phyloP scores from a whole-genome alignment of 371 early-diverging fungal genomes.

The Zychaea mexicana region DNA sequence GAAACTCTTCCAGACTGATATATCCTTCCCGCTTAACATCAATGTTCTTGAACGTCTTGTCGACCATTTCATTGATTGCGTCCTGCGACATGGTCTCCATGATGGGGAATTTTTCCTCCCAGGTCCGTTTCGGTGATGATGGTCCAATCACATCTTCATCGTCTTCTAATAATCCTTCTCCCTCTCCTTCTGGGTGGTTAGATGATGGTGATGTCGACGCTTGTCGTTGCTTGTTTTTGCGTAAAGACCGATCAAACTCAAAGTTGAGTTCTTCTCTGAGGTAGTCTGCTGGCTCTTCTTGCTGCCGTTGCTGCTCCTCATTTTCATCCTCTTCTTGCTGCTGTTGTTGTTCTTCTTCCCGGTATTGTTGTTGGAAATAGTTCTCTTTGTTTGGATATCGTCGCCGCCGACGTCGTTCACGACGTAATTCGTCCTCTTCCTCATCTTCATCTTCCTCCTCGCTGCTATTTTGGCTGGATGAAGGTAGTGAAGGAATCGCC shows the following conservation, averaged over 20 bases:
- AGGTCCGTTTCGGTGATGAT: constrained; percentile 34
- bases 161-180: neutral
- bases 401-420: constrained; percentile 9
- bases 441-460: constrained; percentile 18
- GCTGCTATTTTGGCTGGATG: constrained; percentile 21
- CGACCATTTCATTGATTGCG: constrained; percentile 94
- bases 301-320: constrained; percentile 6
- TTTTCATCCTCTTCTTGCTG: constrained; percentile 10
- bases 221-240: constrained; percentile 21
- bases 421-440: neutral
- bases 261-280: neutral
- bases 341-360: constrained; percentile 28
- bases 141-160: constrained; percentile 6
- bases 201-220: neutral
- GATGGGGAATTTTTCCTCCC: constrained; percentile 74
- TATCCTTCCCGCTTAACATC: constrained; percentile 62
- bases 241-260: neutral
- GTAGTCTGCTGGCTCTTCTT: constrained; percentile 17
- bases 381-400: constrained; percentile 43
- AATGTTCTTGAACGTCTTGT: constrained; percentile 76
- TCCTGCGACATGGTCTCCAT: constrained; percentile 92
- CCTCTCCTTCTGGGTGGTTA: neutral
- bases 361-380: constrained; percentile 34
- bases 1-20: constrained; percentile 81
- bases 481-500: constrained; percentile 62